phyloP scores from a whole-genome alignment of 768 basidiomycete genomes.

The Ramaria sp. region DNA sequence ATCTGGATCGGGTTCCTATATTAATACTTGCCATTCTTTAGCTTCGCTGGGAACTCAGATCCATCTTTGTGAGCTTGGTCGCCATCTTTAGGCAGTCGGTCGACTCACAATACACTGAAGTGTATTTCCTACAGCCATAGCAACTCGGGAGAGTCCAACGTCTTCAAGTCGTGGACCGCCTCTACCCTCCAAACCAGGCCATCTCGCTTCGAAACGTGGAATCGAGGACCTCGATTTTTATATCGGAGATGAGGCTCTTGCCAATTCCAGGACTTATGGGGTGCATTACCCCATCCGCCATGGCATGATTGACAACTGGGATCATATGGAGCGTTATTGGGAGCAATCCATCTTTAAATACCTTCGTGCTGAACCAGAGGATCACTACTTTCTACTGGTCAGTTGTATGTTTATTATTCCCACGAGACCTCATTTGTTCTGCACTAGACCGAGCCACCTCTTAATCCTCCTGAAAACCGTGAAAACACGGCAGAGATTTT shows the following conservation, averaged over 20 bases:
- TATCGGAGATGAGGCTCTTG: constrained; percentile 96
- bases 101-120: constrained; percentile 17
- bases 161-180: constrained; percentile 55
- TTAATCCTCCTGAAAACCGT: constrained; percentile 96
- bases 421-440: constrained; percentile 1
- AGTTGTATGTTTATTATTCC: constrained; percentile 22
- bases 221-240: constrained; percentile 99
- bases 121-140: constrained; percentile 97
- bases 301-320: constrained; percentile 97
- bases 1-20: neutral
- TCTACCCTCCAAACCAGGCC: constrained; percentile 75
- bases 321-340: constrained; percentile 99
- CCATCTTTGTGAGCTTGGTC: constrained; percentile 76
- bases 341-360: constrained; percentile 99
- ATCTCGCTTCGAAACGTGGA: constrained; percentile 92
- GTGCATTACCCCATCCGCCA: constrained; percentile 96
- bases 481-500: constrained; percentile 99
- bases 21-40: constrained; percentile 20
- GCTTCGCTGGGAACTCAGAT: constrained; percentile 97
- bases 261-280: constrained; percentile 92
- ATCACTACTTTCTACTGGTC: constrained; percentile 95
- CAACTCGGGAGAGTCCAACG: constrained; percentile 65
- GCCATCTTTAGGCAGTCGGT: neutral
- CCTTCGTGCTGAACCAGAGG: constrained; percentile 94
- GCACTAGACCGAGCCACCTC: constrained; percentile 89